Base-by-base conservation (phyloP, 495 filamentous ascomycete species). In the Filosporella fistucella region DNA sequence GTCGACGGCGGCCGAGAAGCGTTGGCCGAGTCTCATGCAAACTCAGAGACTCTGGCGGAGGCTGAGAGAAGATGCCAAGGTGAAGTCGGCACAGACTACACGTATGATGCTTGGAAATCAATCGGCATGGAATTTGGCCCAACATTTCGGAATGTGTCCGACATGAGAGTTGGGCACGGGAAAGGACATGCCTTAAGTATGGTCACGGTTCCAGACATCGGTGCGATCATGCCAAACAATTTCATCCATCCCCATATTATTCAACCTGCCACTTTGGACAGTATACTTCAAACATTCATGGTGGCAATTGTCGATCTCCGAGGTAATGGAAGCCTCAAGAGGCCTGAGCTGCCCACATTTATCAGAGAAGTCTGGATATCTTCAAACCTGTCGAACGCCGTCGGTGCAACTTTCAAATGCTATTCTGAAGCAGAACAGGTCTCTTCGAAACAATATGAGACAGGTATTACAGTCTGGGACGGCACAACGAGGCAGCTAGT, bases 181-280 rank as follows among this genome's bases (percentile, higher is more conserved):
- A 51, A 46, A 23, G 55, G 44, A n/a, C 23, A 40, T 12, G 56
- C 56, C 29, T 38, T n/a, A 32, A 54, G 13, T 52, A 56, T 1
- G 48, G 51, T 69, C 29, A 34, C 36, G 1, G 51, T 72, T 9
- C 67, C 66, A 1, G 69, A 76, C 42, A 60, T 65, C 3, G 47
- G 46, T 21, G 56, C 60, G 0, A 39, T 52, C 4, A 74, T 74
- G 71, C 68, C 72, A 1, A 57, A 59, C 16, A 30, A 62, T 4
- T 66, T 62, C 42, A 60, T 69, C 40, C 59, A 62, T 56, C 49
- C 52, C 0, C 69, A 70, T 43, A 24, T 75, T 13, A 63, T 77
- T 14, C 74, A 78, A 34, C 75, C 75, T 0, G 65, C 66, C 0
- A 75, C 72, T 0, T 32, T 72, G 3, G 68, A 70, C 17, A 4